Evolutionary conservation across 2,329 filamentous ascomycete genomes (phyloP).

Genomic region (Sporothrix schenckii): DNA sequence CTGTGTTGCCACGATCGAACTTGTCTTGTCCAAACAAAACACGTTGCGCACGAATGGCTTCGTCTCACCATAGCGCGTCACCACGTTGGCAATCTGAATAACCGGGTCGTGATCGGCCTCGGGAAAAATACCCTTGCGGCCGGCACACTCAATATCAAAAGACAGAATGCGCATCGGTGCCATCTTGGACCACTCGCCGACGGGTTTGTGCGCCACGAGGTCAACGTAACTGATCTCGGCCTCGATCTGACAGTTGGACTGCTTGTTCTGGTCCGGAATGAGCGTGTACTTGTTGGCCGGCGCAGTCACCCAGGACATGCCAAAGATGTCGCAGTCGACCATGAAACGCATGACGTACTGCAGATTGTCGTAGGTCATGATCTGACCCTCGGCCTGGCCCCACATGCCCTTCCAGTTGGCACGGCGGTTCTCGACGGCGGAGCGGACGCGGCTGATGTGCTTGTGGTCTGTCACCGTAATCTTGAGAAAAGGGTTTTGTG

Average conservation of each 20-base stretch:
- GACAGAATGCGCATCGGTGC: slow-evolving; percentile 89
- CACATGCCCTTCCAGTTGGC: slow-evolving; percentile 93
- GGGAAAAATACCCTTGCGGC: slow-evolving; percentile 95
- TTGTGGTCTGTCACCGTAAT: slow-evolving; percentile 91
- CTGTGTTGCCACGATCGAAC: slow-evolving; percentile 91
- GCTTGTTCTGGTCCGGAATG: slow-evolving; percentile 65
- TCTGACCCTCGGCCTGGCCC: slow-evolving; percentile 66
- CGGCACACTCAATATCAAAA: slow-evolving; percentile 98
- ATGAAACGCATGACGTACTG: slow-evolving; percentile 96
- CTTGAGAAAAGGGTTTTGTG: slow-evolving; percentile 88
- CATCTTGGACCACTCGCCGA: slow-evolving; percentile 98
- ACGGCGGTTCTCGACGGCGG: slow-evolving; percentile 70
- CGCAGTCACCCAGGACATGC: slow-evolving; percentile 97
- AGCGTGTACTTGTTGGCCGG: slow-evolving; percentile 73
- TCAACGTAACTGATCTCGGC: slow-evolving; percentile 81
- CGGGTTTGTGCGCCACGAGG: slow-evolving; percentile 81
- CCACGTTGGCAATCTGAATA: slow-evolving; percentile 96
- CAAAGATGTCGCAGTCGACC: slow-evolving; percentile 91
- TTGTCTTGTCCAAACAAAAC: slow-evolving; percentile 91
- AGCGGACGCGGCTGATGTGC: slow-evolving; percentile 74
- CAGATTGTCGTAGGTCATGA: slow-evolving; percentile 93
- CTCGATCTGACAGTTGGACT: slow-evolving; percentile 97
- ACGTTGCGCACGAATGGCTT: slow-evolving; percentile 97
- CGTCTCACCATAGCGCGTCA: slow-evolving; percentile 90
- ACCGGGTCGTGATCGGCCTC: slow-evolving; percentile 90